phyloP scores from a whole-genome alignment of 78 protist species.

The Polysphondylium violaceum region DNA sequence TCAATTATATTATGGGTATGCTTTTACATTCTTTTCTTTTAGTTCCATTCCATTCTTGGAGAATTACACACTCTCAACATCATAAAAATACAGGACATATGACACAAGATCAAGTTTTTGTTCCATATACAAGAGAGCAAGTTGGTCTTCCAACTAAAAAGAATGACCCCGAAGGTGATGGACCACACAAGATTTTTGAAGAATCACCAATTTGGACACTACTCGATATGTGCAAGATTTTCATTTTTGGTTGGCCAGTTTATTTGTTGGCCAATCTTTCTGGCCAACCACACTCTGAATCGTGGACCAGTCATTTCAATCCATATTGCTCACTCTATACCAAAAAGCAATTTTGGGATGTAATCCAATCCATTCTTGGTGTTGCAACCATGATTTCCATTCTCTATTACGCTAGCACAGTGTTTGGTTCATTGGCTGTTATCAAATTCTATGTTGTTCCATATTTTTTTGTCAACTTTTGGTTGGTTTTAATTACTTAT shows the following conservation, averaged over 20 bases:
- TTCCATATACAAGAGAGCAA: conserved; percentile 44
- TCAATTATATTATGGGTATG: conserved; percentile 88
- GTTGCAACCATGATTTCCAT: conserved; percentile 9
- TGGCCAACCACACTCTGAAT: conserved; percentile 41
- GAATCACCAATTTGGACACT: conserved; percentile 41
- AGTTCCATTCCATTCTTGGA: conserved; percentile 92
- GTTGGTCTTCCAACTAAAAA: conserved; percentile 29
- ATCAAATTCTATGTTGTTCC: conserved; percentile 42
- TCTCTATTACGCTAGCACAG: background rate
- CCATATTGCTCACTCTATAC: conserved; percentile 32
- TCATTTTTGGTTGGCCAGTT: conserved; percentile 66
- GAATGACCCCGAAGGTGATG: conserved; percentile 14
- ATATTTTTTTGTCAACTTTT: conserved; percentile 65
- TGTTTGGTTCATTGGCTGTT: conserved; percentile 25
- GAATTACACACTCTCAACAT: conserved; percentile 87
- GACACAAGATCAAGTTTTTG: conserved; percentile 68
- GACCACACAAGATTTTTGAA: conserved; percentile 33
- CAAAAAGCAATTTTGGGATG: conserved; percentile 44
- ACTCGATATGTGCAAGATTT: conserved; percentile 35
- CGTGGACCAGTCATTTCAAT: conserved; percentile 57
- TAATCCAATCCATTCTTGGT: conserved; percentile 44
- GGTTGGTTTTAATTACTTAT: conserved; percentile 92
- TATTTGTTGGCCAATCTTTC: conserved; percentile 57
- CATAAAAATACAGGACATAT: conserved; percentile 89
- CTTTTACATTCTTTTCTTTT: conserved; percentile 84